Evolutionary conservation across 2,329 filamentous ascomycete genomes (phyloP).

Genomic region (Cercospora zeina): DNA sequence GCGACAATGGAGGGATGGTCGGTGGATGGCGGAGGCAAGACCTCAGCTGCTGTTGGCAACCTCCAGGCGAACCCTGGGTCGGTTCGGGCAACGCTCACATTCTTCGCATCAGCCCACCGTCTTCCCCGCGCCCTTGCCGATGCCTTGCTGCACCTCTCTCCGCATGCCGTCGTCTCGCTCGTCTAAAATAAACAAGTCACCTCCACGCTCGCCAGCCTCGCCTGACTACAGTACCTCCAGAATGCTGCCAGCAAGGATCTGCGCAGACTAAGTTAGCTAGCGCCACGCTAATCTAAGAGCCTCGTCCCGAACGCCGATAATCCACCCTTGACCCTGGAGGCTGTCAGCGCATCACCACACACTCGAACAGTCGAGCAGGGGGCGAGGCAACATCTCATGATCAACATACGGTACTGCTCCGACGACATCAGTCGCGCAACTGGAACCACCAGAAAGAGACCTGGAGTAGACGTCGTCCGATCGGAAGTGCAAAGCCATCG

Average conservation of each 20-base stretch:
- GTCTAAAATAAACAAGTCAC: not conserved
- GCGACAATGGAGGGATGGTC: too few species aligned
- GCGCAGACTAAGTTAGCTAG: not conserved
- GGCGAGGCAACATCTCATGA: too few species aligned
- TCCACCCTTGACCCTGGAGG: not conserved
- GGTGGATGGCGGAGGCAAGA: too few species aligned
- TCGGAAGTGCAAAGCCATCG: constrained; percentile 5
- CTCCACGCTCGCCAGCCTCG: not conserved
- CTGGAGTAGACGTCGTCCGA: not conserved
- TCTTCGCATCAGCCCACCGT: not conserved
- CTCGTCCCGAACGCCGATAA: not conserved
- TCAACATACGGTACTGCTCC: too few species aligned
- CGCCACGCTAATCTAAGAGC: not conserved
- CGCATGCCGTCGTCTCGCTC: not conserved
- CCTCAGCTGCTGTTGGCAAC: not conserved
- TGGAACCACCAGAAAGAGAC: constrained; percentile 6
- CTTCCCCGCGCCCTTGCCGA: not conserved
- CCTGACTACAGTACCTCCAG: not conserved
- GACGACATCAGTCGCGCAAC: too few species aligned
- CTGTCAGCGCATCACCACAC: not conserved
- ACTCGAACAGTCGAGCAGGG: not conserved
- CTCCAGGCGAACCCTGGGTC: too few species aligned
- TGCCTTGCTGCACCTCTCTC: not conserved
- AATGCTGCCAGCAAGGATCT: not conserved
- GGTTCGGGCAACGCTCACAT: not conserved